phyloP scores from a whole-genome alignment of 352 stramenopile species.

The Globisporangium megalacanthum region DNA sequence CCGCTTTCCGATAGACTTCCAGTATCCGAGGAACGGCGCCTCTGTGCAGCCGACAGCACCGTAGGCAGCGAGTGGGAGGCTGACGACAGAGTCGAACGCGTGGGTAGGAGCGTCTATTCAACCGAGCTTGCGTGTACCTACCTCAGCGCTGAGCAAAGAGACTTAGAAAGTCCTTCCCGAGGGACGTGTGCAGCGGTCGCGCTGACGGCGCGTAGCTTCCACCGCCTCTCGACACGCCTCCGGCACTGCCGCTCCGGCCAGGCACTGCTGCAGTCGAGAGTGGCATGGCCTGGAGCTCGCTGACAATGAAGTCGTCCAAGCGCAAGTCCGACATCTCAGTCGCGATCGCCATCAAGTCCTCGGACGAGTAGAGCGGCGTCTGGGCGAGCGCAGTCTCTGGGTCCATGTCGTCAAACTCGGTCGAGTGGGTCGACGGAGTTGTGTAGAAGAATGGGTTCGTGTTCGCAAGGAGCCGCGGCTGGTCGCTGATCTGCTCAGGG shows the following conservation, averaged over 20 bases:
- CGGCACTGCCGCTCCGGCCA: conserved; percentile 7
- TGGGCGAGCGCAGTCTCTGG: conserved; percentile 59
- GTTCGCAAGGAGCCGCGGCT: conserved; percentile 51
- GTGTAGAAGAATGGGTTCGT: conserved; percentile 49
- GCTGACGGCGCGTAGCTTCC: conserved; percentile 6
- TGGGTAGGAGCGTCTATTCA: too few relatives aligned
- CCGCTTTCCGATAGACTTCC: conserved; percentile 12
- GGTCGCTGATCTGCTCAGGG: conserved; percentile 17
- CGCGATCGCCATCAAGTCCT: conserved; percentile 47
- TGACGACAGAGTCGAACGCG: neutral
- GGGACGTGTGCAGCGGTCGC: conserved; percentile 53
- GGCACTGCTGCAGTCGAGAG: conserved; percentile 5
- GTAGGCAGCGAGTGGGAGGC: neutral
- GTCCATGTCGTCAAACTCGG: conserved; percentile 54
- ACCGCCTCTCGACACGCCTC: conserved; percentile 1
- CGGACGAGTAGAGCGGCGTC: conserved; percentile 49
- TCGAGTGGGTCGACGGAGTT: conserved; percentile 7
- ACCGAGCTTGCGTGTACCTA: neutral
- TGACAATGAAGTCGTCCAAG: conserved; percentile 62
- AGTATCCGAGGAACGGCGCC: conserved; percentile 1
- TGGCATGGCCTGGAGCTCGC: conserved; percentile 16
- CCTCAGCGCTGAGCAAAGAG: conserved; percentile 71
- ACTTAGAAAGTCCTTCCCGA: conserved; percentile 74
- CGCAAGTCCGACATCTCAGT: conserved; percentile 58
- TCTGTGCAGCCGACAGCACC: neutral